Base-by-base conservation (phyloP, 495 filamentous ascomycete species). In the Diplogelasinospora grovesii region DNA sequence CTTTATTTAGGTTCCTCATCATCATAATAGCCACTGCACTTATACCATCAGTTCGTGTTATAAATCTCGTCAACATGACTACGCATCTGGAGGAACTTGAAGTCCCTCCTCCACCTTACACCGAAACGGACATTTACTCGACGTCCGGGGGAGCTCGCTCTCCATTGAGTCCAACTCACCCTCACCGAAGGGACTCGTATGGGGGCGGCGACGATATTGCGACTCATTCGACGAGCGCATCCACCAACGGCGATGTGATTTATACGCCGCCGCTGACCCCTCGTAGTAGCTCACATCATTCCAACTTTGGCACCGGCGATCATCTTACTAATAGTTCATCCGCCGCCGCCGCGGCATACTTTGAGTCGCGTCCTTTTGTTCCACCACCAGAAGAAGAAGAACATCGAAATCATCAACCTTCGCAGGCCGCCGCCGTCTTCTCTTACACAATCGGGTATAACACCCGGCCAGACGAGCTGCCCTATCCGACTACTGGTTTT, bases 201-300 rank as follows among this genome's bases (percentile, higher is more conserved):
- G n/a, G n/a, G n/a, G n/a, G n/a, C n/a, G 39, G 45, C 37, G 38
- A 36, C 27, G 56, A 62, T 14, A 52, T 45, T 36, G 39, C 51
- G 10, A 43, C 39, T 3, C 48, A 45, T 8, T 54, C 58, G 31
- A 44, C 59, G 3, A 41, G 57, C 10, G 64, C 68, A 10, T 61
- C 64, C 22, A 59, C 32, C 28, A 29, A 31, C 39, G 58, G 57
- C 35, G 56, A 59, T 2, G 45, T 60, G 31, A 62, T 75, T 26
- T 71, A 68, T 48, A 74, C 71, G 5, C 71, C 71, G 14, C 68
- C 64, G 5, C 56, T 67, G 10, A 65, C 64, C 11, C 65, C 65
- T 3, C 59, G 47, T 14, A 60, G 52, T 46, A 50, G 43, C n/a
- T 57, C 53, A 5, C 50, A 60, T 19, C 45, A 49, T 21, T 50